Base-by-base conservation (phyloP, 108 stramenopile species). In the Nitzschia sp. region DNA sequence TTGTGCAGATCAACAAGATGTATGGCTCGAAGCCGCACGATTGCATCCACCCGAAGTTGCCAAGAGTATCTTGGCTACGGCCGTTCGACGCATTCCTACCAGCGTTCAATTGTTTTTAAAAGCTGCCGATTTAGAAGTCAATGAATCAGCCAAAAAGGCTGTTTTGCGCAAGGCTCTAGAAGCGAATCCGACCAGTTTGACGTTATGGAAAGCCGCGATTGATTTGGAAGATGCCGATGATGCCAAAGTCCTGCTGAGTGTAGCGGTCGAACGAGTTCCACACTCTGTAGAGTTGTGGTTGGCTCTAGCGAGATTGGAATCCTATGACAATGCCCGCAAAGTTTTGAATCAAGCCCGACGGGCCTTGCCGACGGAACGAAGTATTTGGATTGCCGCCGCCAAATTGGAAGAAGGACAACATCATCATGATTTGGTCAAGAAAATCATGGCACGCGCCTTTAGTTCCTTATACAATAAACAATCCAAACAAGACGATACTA, bases 21-120 rank as follows among this genome's bases (percentile, higher is more conserved):
- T 99, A 23, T 99, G 98, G 99, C 70, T 99, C 32, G 99, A 99
- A 72, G 98, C 98, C 1, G 98, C 97, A n/a, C 74, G 97, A 35
- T 80, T 99, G 59, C 93, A 96, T 71, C 83, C 79, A 21, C 57
- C 75, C 32, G 88, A 92, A 21, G 92, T 97, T 25, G 97, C 93
- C 36, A 96, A 95, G 70, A 82, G 82, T 21, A 95, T 99, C 47
- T 68, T 98, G 64, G 95, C 95, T 0, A 87, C 88, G 38, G 94
- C 85, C 26, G 85, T 87, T 17, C 77, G 90, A 21, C 72, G 84
- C 17, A 74, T 93, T 35, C 90, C 87, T 18, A 65, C 48, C 23
- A 81, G 85, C 5, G 84, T 95, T 27, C 88, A 85, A 55, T 67
- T 96, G 19, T 96, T 88, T 78, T 68, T 91, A 47, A 77, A 82